Conservation (phyloP, 75 land plant genomes). For the Selaginella tamariscina region DNA sequence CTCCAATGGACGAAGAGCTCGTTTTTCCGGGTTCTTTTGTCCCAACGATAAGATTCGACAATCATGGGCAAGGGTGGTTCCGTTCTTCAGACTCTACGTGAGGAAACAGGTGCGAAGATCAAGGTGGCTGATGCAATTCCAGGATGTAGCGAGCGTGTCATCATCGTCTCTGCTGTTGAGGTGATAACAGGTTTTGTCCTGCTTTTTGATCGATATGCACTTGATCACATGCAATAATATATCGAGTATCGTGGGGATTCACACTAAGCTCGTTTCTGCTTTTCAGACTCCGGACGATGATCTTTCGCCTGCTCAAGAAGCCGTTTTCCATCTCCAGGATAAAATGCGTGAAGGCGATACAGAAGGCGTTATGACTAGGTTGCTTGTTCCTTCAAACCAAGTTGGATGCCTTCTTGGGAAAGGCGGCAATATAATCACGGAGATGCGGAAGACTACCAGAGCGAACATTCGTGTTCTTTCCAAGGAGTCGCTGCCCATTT, state of each 20-base stretch:
- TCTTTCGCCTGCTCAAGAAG: constrained; percentile 90
- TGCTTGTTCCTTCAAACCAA: constrained; percentile 58
- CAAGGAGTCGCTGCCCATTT: constrained; percentile 43
- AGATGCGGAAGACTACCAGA: constrained; percentile 42
- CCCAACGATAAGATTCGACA: constrained; percentile 51
- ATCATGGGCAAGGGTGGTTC: constrained; percentile 48
- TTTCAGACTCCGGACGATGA: constrained; percentile 73
- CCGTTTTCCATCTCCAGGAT: constrained; percentile 71
- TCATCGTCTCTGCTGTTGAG: constrained; percentile 61
- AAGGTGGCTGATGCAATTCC: constrained; percentile 38
- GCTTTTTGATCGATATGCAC: neutral
- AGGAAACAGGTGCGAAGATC: constrained; percentile 65
- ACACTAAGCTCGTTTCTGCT: constrained; percentile 32
- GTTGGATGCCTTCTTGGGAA: constrained; percentile 48
- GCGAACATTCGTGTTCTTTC: constrained; percentile 57
- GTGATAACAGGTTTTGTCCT: constrained; percentile 23
- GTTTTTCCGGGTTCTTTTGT: constrained; percentile 65
- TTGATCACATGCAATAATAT: neutral
- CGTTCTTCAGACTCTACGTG: constrained; percentile 38
- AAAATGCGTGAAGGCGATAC: constrained; percentile 58
- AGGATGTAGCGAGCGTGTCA: constrained; percentile 44
- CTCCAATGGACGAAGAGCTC: constrained; percentile 38
- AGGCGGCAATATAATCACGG: constrained; percentile 46
- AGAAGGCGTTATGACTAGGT: constrained; percentile 52
- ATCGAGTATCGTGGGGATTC: too few relatives aligned